Conservation (phyloP, 108 stramenopile genomes). For the Pseudonitzschia pungens region DNA sequence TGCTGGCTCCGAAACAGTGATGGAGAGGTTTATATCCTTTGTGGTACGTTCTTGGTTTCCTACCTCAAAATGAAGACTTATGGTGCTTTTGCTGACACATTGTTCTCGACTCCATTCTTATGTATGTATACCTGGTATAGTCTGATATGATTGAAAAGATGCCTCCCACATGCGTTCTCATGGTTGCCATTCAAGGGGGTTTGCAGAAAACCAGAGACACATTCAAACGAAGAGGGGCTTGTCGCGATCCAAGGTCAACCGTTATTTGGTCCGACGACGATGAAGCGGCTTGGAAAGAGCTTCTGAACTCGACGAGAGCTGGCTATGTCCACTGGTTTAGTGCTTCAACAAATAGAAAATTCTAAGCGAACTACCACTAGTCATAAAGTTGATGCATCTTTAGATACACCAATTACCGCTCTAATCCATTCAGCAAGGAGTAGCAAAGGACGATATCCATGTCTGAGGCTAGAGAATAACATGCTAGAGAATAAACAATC, state of each 20-base stretch:
- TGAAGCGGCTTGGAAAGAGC: constrained; percentile 44
- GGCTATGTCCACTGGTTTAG: constrained; percentile 63
- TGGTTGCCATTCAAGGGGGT: constrained; percentile 62
- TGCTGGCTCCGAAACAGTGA: constrained; percentile 8
- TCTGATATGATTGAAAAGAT: constrained; percentile 13
- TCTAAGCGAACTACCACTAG: neutral
- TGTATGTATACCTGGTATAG: too few species aligned
- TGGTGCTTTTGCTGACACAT: neutral
- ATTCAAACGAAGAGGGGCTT: constrained; percentile 38
- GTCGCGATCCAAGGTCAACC: constrained; percentile 52
- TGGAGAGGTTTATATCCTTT: constrained; percentile 26
- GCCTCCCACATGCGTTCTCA: constrained; percentile 37
- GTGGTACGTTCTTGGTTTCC: constrained; percentile 31
- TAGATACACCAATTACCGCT: too few species aligned
- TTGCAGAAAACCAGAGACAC: constrained; percentile 37
- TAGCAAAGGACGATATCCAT: too few species aligned
- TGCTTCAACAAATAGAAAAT: constrained; percentile 7
- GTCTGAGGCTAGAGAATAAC: too few species aligned
- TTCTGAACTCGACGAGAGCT: constrained; percentile 35
- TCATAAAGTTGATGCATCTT: too few species aligned
- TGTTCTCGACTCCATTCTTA: neutral
- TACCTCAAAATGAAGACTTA: neutral
- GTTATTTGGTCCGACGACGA: constrained; percentile 54
- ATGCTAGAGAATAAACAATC: too few species aligned
- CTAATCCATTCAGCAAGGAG: too few species aligned